phyloP scores from a whole-genome alignment of 768 basidiomycete species.

The Cystobasidiopsis lactophilus region DNA sequence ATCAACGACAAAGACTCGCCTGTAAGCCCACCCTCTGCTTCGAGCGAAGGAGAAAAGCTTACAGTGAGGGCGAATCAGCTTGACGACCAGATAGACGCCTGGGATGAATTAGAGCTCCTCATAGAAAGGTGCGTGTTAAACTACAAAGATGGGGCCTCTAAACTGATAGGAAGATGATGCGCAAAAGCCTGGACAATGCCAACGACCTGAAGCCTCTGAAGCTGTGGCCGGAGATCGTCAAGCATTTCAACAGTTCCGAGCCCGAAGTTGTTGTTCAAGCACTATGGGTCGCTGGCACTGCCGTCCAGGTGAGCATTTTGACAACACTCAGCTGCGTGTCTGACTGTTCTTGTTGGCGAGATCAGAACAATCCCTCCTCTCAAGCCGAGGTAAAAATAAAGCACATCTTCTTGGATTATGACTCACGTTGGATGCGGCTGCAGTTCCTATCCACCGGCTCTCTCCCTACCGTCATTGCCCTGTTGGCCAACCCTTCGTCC shows the following conservation, averaged over 20 bases:
- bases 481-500: not conserved
- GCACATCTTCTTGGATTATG: not conserved
- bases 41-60: no score
- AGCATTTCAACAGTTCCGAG: not conserved
- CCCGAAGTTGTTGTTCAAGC: not conserved
- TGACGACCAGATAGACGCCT: not conserved
- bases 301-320: not conserved
- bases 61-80: not conserved
- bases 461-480: not conserved
- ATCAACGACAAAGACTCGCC: not conserved
- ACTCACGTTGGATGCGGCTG: not conserved
- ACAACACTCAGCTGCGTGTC: no score
- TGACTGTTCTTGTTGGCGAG: no score
- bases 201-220: not conserved
- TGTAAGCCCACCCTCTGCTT: no score
- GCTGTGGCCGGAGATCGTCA: not conserved
- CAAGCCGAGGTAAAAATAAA: not conserved
- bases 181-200: not conserved
- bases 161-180: not conserved
- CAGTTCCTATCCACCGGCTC: not conserved
- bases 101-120: constrained; percentile 1
- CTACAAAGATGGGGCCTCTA: not conserved
- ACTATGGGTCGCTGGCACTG: not conserved
- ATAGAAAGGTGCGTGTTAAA: not conserved
- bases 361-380: not conserved